These are phyloP conservation scores for Stephania japonica DNA, from an alignment of 164 flowering plant genomes.

Conservation along the genomic window DNA sequence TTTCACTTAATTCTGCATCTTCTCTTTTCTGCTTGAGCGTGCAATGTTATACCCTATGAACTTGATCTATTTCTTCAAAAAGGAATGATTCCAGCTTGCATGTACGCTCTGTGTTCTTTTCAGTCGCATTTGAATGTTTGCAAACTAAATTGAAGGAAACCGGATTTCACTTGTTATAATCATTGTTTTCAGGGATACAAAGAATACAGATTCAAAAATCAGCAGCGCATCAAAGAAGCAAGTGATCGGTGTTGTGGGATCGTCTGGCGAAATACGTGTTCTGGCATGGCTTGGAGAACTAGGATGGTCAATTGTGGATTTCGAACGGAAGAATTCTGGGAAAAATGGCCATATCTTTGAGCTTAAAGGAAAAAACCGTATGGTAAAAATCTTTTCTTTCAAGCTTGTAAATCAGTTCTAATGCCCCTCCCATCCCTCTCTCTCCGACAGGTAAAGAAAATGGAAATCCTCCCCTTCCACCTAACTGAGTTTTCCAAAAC, in stretches of 20 bases:
- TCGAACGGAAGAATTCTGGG: conserved; percentile 34
- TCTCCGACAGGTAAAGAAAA: too few relatives aligned
- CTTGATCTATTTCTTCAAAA: too few relatives aligned
- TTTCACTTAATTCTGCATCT: too few relatives aligned
- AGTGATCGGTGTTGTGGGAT: conserved; percentile 44
- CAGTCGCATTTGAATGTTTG: background rate
- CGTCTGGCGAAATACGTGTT: conserved; percentile 38
- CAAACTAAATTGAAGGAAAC: background rate
- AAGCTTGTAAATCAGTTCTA: background rate
- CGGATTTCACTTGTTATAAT: background rate
- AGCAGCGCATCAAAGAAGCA: conserved; percentile 29
- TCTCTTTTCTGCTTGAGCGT: too few relatives aligned
- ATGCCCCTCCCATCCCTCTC: background rate
- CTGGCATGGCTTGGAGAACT: conserved; percentile 47
- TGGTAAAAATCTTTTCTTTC: conserved; percentile 36
- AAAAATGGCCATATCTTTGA: conserved; percentile 47
- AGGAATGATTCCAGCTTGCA: too few relatives aligned
- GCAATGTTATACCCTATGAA: too few relatives aligned
- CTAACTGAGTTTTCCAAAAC: too few relatives aligned
- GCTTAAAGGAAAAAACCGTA: conserved; percentile 38
- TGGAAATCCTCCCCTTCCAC: too few relatives aligned
- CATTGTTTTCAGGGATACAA: conserved; percentile 33
- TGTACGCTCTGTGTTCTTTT: background rate
- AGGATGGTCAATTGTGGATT: conserved; percentile 52
- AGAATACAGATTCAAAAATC: conserved; percentile 23